Percentiles rank a stretch among this genome's conserved stretches.
phyloP scores from a whole-genome alignment of 352 stramenopile species.

The Globisporangium spiculum region DNA sequence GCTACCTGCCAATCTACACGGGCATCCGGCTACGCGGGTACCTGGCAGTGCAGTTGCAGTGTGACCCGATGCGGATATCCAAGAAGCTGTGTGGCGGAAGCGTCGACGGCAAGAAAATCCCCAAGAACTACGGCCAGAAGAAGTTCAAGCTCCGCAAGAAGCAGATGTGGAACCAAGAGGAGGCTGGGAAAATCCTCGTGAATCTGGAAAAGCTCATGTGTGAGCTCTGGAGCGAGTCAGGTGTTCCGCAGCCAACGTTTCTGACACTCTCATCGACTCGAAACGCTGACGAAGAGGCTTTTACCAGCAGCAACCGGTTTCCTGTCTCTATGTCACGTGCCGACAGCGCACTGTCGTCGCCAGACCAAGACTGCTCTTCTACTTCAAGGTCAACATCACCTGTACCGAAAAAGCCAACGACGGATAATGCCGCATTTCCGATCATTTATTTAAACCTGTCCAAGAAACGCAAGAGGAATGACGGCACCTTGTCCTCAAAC shows the following conservation, averaged over 20 bases:
- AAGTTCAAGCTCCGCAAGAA: conserved; percentile 77
- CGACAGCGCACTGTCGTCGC: not conserved
- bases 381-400: not conserved
- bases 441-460: conserved; percentile 84
- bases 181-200: conserved; percentile 35
- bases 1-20: conserved; percentile 70
- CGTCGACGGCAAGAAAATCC: conserved; percentile 65
- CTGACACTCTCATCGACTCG: conserved; percentile 67
- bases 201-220: conserved; percentile 49
- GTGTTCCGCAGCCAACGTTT: conserved; percentile 41
- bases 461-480: conserved; percentile 49
- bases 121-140: conserved; percentile 79
- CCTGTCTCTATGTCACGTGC: conserved; percentile 5
- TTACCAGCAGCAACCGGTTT: not conserved
- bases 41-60: conserved; percentile 73
- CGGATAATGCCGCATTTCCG: conserved; percentile 52
- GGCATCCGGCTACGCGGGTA: conserved; percentile 72
- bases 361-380: not conserved
- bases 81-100: conserved; percentile 76
- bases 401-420: conserved; percentile 33
- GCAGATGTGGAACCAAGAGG: conserved; percentile 43
- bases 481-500: no score
- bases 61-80: conserved; percentile 77
- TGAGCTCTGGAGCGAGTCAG: conserved; percentile 58
- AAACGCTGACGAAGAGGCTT: conserved; percentile 32